Base-by-base conservation (phyloP, 176 grass and related monocot genomes). In the Cenchrus purpureus region DNA sequence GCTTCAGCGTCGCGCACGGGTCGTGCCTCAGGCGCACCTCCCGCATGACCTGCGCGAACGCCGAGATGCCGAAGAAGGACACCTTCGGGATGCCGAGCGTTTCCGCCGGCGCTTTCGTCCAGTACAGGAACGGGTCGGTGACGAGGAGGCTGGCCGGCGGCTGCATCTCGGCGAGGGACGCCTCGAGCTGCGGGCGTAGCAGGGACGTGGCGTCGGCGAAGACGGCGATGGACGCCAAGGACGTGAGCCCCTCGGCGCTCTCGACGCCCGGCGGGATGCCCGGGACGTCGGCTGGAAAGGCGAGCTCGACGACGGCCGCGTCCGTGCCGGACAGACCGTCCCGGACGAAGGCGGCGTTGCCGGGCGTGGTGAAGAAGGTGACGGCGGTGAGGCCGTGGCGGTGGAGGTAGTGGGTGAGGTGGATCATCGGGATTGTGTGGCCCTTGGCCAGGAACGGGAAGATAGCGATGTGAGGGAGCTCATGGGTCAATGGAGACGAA, bases 361-460 rank as follows among this genome's bases (percentile, higher is more conserved):
- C 88, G 2, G 74, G 62, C 31, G 94, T 96, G 66, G 84, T 91
- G 57, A 96, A 87, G 86, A 96, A 79, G 54, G 94, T 93, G 16
- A 96, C 55, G 55, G 88, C 79, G 61, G 89, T 91, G 13, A 93
- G 73, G 53, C 48, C 13, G 73, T 82, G 78, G n/a, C n/a, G 68
- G 54, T 67, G 90, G 85, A 92, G 85, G 68, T 86, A 74, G 61
- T 88, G 65, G 32, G 45, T 81, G 69, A 94, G 85, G 77, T 94
- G 87, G 82, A 92, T 77, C 60, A 94, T 61, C 13, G 92, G 90
- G 84, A 92, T 94, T 20, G 84, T 92, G 78, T 94, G 92, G 62
- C 92, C 90, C 22, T 92, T 94, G 53, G 92, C 83, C 78, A 94
- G 83, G 87, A 92, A 92, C 2, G 90, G 92, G 66, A 94, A 92